Conservation (phyloP, 2,329 filamentous ascomycete species). For the Paracamarosporium sp. region DNA sequence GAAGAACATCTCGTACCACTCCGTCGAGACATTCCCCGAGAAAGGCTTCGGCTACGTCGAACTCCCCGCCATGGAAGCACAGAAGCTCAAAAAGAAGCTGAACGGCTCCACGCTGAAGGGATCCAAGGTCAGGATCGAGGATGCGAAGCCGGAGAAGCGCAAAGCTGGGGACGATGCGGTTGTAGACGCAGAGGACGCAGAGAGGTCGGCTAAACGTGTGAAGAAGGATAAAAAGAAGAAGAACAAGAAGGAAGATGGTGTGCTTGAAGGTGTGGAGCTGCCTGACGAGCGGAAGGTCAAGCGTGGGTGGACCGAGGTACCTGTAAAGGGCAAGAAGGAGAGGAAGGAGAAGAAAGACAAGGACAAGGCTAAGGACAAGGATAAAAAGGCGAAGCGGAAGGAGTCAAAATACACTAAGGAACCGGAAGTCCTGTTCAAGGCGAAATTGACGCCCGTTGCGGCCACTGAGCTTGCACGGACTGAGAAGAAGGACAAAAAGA, state of each 20-base stretch:
- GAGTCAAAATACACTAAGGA: constrained; percentile 82
- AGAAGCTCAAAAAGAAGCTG: constrained; percentile 90
- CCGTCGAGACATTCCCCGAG: constrained; percentile 86
- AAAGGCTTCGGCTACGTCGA: constrained; percentile 90
- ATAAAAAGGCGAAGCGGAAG: constrained; percentile 62
- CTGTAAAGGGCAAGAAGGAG: constrained; percentile 52
- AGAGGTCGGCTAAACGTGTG: constrained; percentile 56
- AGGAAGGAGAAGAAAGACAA: constrained; percentile 59
- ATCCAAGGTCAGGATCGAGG: constrained; percentile 82
- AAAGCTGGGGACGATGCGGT: constrained; percentile 47
- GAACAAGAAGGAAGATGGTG: constrained; percentile 57
- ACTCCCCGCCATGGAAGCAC: constrained; percentile 78
- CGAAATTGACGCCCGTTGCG: constrained; percentile 65
- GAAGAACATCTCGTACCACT: constrained; percentile 86
- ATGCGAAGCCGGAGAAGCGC: constrained; percentile 71
- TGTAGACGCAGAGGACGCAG: constrained; percentile 50
- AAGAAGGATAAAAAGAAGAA: constrained; percentile 53
- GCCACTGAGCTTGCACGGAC: constrained; percentile 43
- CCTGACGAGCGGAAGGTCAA: constrained; percentile 79
- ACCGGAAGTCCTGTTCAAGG: constrained; percentile 85
- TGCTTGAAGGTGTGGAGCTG: constrained; percentile 74
- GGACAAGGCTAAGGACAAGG: constrained; percentile 63
- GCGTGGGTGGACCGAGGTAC: constrained; percentile 83
- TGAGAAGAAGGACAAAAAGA: constrained; percentile 59
- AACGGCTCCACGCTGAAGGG: constrained; percentile 87